phyloP scores from a whole-genome alignment of 768 basidiomycete genomes.

The Lentinula edodes region DNA sequence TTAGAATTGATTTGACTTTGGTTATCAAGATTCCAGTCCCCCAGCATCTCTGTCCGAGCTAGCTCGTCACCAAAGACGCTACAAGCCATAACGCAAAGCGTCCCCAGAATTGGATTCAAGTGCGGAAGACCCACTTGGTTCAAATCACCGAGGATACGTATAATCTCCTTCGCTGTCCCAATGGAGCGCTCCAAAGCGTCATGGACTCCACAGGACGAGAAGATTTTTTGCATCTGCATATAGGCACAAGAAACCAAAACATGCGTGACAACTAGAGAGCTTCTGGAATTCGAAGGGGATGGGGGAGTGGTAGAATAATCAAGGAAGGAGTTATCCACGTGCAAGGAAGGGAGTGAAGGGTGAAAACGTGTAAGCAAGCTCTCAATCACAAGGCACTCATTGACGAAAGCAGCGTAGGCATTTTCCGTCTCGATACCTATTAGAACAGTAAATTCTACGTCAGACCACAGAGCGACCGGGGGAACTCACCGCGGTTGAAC shows the following conservation, averaged over 20 bases:
- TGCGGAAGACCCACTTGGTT: constrained; percentile 7
- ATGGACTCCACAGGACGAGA: constrained; percentile 1
- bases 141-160: constrained; percentile 10
- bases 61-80: background rate
- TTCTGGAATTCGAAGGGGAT: constrained; percentile 6
- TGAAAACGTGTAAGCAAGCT: constrained; percentile 12
- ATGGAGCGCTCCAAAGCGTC: constrained; percentile 6
- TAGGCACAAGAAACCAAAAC: constrained; percentile 11
- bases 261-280: constrained; percentile 10
- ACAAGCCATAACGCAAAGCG: constrained; percentile 9
- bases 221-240: constrained; percentile 14
- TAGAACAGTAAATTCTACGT: background rate
- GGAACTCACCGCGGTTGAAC: constrained; percentile 11
- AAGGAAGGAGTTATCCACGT: constrained; percentile 4
- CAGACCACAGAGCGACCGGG: background rate
- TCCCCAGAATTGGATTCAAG: constrained; percentile 12
- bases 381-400: constrained; percentile 8
- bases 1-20: background rate
- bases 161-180: constrained; percentile 12
- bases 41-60: background rate
- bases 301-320: background rate
- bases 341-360: constrained; percentile 7
- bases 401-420: constrained; percentile 6
- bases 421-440: constrained; percentile 11
- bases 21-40: background rate